These are phyloP conservation scores for Hanseniaspora mollemarum DNA, from an alignment of 805 yeast genomes.

Conservation along the genomic window DNA sequence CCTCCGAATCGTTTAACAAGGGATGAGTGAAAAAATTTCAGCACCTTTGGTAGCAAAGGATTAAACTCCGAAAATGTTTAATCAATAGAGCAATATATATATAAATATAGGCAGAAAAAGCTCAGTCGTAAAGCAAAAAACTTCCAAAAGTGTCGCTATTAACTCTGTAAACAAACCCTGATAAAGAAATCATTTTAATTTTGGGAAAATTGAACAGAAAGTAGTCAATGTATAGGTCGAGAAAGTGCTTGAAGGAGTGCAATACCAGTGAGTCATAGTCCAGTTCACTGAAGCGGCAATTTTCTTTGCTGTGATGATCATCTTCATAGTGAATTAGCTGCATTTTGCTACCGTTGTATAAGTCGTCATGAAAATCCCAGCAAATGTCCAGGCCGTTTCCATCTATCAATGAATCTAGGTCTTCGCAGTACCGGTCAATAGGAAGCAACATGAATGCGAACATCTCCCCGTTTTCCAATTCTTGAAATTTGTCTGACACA, in stretches of 20 bases:
- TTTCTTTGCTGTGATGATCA: not conserved
- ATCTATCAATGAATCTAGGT: slow-evolving; percentile 1
- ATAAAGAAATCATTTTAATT: not conserved
- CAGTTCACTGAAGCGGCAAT: not conserved
- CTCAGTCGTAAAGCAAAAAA: slow-evolving; percentile 1
- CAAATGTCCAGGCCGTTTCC: slow-evolving; percentile 4
- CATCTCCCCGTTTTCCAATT: slow-evolving; percentile 13
- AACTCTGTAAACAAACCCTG: slow-evolving; percentile 11
- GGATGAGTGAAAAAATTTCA: no score
- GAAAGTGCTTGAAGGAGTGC: slow-evolving; percentile 11
- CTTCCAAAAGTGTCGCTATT: slow-evolving; percentile 7
- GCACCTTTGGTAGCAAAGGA: no score
- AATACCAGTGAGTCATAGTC: not conserved
- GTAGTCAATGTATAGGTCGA: slow-evolving; percentile 6
- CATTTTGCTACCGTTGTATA: slow-evolving; percentile 7
- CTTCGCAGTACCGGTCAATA: slow-evolving; percentile 5
- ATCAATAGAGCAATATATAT: no score
- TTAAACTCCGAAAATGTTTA: no score
- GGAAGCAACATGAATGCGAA: slow-evolving; percentile 9
- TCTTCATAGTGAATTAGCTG: slow-evolving; percentile 11
- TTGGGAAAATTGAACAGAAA: slow-evolving; percentile 5
- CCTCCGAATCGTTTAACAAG: no score
- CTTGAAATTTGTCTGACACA: slow-evolving; percentile 7
- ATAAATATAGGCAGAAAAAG: not conserved
- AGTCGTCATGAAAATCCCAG: slow-evolving; percentile 14